Evolutionary conservation across 2,329 filamentous ascomycete genomes (phyloP).

Genomic region (Macrophomina pseudophaseolina): DNA sequence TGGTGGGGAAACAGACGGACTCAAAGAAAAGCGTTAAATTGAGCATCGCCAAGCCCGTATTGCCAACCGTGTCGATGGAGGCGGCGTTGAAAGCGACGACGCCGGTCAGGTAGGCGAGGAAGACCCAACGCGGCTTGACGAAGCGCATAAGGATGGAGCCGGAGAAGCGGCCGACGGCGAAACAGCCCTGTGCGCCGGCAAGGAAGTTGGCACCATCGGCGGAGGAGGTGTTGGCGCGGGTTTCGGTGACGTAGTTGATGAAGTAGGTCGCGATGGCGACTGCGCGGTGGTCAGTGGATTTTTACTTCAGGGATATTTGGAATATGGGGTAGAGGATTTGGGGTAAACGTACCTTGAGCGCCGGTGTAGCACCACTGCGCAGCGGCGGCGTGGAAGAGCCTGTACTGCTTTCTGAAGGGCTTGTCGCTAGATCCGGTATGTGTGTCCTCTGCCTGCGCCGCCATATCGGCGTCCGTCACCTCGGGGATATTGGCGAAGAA

Average conservation of each 20-base stretch:
- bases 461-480: constrained; percentile 68
- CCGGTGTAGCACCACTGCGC: constrained; percentile 84
- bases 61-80: constrained; percentile 57
- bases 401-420: constrained; percentile 66
- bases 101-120: constrained; percentile 69
- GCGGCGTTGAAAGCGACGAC: constrained; percentile 66
- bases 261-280: constrained; percentile 55
- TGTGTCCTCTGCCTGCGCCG: constrained; percentile 51
- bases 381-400: constrained; percentile 75
- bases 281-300: not conserved
- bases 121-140: constrained; percentile 70
- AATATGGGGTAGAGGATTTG: constrained; percentile 28
- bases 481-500: constrained; percentile 61
- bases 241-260: constrained; percentile 58
- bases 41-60: constrained; percentile 65
- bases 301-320: too few species aligned
- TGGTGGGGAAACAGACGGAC: constrained; percentile 80
- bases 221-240: constrained; percentile 32
- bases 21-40: constrained; percentile 80
- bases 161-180: constrained; percentile 73
- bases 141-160: constrained; percentile 71
- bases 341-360: constrained; percentile 57
- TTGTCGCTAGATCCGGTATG: constrained; percentile 48
- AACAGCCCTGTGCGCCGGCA: constrained; percentile 74
- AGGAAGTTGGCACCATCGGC: constrained; percentile 69